phyloP scores from a whole-genome alignment of 1,284 basidiomycete genomes.

The Tylopilus sp. region DNA sequence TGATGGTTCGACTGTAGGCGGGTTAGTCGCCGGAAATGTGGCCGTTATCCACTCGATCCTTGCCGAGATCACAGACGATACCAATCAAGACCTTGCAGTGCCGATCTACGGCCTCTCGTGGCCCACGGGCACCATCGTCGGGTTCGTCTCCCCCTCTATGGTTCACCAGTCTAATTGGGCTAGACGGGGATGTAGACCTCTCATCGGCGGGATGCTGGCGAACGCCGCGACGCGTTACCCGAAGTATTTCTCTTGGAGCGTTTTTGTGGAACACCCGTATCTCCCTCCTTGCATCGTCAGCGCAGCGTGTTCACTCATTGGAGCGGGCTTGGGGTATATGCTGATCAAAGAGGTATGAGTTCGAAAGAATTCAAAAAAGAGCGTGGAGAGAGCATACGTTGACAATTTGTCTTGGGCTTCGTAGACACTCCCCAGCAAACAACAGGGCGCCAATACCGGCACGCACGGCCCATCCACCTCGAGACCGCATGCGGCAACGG shows the following conservation, averaged over 20 bases:
- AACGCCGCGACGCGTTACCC: conserved; percentile 23
- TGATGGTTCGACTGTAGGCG: not conserved
- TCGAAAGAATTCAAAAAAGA: not conserved
- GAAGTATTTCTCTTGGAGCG: conserved; percentile 15
- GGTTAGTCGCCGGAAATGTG: conserved; percentile 43
- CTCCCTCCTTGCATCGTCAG: conserved; percentile 23
- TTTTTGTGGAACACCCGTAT: conserved; percentile 23
- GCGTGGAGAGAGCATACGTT: not conserved
- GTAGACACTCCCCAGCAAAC: conserved; percentile 26
- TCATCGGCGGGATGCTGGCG: conserved; percentile 21
- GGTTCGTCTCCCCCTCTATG: conserved; percentile 11
- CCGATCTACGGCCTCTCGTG: conserved; percentile 36
- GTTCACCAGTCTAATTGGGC: not conserved
- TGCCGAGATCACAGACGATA: conserved; percentile 57
- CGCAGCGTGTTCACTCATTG: conserved; percentile 12
- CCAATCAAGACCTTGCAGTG: conserved; percentile 59
- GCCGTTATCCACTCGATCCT: conserved; percentile 49
- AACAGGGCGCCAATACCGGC: not conserved
- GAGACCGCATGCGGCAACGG: not conserved
- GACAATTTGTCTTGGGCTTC: not conserved
- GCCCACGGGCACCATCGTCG: conserved; percentile 20
- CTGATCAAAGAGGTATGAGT: conserved; percentile 24
- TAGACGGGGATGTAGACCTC: conserved; percentile 8
- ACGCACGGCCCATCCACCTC: not conserved
- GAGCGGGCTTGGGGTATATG: conserved; percentile 13